Evolutionary conservation across 768 basidiomycete genomes (phyloP).

Genomic region (Obba rivulosa): DNA sequence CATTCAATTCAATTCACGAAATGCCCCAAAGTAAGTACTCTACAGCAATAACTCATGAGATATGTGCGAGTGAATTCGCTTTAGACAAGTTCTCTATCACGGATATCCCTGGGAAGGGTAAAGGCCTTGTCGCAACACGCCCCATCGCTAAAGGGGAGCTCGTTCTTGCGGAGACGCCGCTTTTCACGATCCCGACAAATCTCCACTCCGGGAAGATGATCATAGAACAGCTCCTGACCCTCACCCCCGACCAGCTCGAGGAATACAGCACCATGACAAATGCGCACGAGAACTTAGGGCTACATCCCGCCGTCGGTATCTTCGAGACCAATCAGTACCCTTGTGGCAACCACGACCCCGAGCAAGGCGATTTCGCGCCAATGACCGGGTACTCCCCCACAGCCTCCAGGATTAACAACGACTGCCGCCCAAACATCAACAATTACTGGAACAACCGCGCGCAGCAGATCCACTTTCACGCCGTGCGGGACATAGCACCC

Average conservation of each 20-base stretch:
- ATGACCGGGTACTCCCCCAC: conserved; percentile 16
- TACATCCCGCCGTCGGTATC: conserved; percentile 15
- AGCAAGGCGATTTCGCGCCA: background rate
- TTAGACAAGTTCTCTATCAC: background rate
- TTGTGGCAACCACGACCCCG: conserved; percentile 8
- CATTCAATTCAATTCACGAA: too few relatives aligned
- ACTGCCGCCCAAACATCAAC: conserved; percentile 23
- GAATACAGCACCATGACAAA: too few relatives aligned
- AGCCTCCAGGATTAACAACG: conserved; percentile 22
- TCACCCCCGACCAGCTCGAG: too few relatives aligned
- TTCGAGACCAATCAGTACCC: conserved; percentile 23
- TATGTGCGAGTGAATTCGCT: too few relatives aligned
- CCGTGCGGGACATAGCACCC: conserved; percentile 18
- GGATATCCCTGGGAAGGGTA: conserved; percentile 13
- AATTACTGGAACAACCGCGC: conserved; percentile 17
- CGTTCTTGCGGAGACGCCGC: conserved; percentile 20
- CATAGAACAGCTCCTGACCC: conserved; percentile 11
- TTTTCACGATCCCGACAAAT: conserved; percentile 12
- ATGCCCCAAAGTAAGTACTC: too few relatives aligned
- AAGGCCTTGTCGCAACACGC: conserved; percentile 21
- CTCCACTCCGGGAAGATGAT: background rate
- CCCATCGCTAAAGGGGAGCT: conserved; percentile 18
- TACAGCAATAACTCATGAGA: too few relatives aligned
- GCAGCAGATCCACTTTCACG: conserved; percentile 19
- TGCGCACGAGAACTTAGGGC: too few relatives aligned